These are phyloP conservation scores for Comarum palustre DNA, from an alignment of 306 rosid genomes.

Conservation along the genomic window DNA sequence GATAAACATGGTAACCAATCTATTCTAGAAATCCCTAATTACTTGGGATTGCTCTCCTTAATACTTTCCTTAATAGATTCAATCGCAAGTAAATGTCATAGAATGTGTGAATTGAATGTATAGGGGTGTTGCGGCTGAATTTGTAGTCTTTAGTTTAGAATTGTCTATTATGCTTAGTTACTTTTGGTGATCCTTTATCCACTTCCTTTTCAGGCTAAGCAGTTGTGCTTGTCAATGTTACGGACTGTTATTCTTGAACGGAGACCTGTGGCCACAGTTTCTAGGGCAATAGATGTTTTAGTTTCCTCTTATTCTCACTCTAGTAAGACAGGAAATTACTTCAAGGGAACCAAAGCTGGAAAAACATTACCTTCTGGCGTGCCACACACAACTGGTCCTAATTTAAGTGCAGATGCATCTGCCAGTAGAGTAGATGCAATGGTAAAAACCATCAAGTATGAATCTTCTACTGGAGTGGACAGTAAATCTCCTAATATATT, in stretches of 20 bases:
- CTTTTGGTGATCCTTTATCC: slow-evolving; percentile 8
- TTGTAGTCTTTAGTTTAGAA: neutral
- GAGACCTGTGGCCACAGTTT: slow-evolving; percentile 66
- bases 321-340: slow-evolving; percentile 48
- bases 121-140: neutral
- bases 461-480: slow-evolving; percentile 47
- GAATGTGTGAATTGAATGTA: neutral
- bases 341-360: slow-evolving; percentile 62
- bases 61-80: too few relatives aligned
- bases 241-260: slow-evolving; percentile 75
- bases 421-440: slow-evolving; percentile 38
- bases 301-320: slow-evolving; percentile 69
- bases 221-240: slow-evolving; percentile 70
- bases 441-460: slow-evolving; percentile 48
- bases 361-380: slow-evolving; percentile 45
- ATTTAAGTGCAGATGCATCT: slow-evolving; percentile 44
- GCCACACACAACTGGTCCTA: slow-evolving; percentile 39
- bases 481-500: slow-evolving; percentile 35
- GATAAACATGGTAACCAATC: too few relatives aligned
- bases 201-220: slow-evolving; percentile 71
- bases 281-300: slow-evolving; percentile 77
- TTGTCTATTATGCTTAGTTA: slow-evolving; percentile 17
- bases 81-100: neutral
- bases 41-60: too few relatives aligned
- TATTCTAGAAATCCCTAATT: too few relatives aligned